Base-by-base conservation (phyloP, 1,139 yeast species). In the Blastobotrys buckinghamii region DNA sequence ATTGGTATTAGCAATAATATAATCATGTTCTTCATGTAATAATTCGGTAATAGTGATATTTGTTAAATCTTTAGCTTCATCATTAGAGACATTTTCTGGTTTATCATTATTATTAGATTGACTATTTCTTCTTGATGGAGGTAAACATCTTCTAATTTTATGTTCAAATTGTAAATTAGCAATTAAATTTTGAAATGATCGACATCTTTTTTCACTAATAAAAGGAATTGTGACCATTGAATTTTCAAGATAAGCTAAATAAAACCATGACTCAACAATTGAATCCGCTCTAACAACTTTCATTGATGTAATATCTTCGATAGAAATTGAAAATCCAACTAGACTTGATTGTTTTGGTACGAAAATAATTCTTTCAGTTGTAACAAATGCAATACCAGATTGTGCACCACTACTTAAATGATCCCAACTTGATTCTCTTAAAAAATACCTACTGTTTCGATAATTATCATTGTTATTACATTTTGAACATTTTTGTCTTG, bases 141-240 rank as follows among this genome's bases (percentile, higher is more conserved):
- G 65, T 30, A 64, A 55, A 36, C 58, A 55, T 20, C 55, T 56
- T 33, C 63, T 57, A 33, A 64, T 63, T 54, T 55, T 58, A 44
- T 62, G 65, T 51, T 63, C 67, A 42, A 64, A 63, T 22, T 64
- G 60, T 39, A 64, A 55, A 45, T 64, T 64, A 27, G 64, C 54
- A 39, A 64, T 56, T 35, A 64, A 55, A 42, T 60, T 58, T 30
- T 60, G 51, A 42, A 63, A 64, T 16, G 63, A 56, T 19, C 56
- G 53, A 20, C 65, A 58, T 6, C 64, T 55, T 20, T 49, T 38
- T 32, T 55, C 52, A 13, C 60, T 54, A 22, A 62, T 55, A 48
- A 64, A 64, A 22, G 66, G 65, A 10, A 64, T 55, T 1, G 66
- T 55, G 39, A 58, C 53, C 49, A 61, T 51, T 41, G 55, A 52